Percentiles rank a stretch among this genome's conserved stretches.
Evolutionary conservation across 2,329 filamentous ascomycete species (phyloP).

Genomic region (Aspergillus japonicus): DNA sequence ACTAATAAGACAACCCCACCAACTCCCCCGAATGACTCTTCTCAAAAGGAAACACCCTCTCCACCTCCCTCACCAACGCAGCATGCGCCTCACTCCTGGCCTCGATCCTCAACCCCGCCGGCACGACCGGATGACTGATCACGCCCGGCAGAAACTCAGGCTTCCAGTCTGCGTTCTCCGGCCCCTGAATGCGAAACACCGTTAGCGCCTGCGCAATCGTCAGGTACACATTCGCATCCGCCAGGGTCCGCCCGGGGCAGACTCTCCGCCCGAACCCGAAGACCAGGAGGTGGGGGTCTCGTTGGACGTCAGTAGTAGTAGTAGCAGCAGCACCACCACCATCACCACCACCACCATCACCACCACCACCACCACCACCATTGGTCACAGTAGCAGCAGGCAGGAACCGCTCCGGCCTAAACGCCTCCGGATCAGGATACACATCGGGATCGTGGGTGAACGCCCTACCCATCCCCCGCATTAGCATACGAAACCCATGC

Average conservation of each 20-base stretch:
- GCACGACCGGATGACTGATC: constrained; percentile 9
- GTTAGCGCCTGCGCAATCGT: constrained; percentile 18
- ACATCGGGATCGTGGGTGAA: constrained; percentile 6
- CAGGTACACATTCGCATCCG: constrained; percentile 21
- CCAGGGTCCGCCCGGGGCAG: constrained; percentile 23
- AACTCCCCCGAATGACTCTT: constrained; percentile 14
- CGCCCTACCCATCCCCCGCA: not conserved
- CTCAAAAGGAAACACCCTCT: constrained; percentile 13
- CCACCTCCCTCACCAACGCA: constrained; percentile 11
- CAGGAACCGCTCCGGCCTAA: constrained; percentile 7
- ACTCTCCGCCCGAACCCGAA: constrained; percentile 25
- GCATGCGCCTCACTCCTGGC: constrained; percentile 14
- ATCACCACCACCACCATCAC: too few relatives aligned
- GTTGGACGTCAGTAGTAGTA: constrained; percentile 29
- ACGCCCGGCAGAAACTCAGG: constrained; percentile 18
- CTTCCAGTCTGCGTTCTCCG: constrained; percentile 11
- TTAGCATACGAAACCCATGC: not conserved
- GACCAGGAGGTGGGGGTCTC: constrained; percentile 33
- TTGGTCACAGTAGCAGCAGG: not conserved
- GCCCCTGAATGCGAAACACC: constrained; percentile 21
- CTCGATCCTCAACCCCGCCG: constrained; percentile 10
- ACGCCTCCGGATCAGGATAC: constrained; percentile 8
- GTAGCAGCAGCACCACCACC: not conserved
- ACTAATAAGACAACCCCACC: not conserved
- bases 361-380: not conserved